Percentiles rank a stretch among this genome's conserved stretches.
phyloP scores from a whole-genome alignment of 176 grass and related monocot genomes.

The Lolium rigidum region DNA sequence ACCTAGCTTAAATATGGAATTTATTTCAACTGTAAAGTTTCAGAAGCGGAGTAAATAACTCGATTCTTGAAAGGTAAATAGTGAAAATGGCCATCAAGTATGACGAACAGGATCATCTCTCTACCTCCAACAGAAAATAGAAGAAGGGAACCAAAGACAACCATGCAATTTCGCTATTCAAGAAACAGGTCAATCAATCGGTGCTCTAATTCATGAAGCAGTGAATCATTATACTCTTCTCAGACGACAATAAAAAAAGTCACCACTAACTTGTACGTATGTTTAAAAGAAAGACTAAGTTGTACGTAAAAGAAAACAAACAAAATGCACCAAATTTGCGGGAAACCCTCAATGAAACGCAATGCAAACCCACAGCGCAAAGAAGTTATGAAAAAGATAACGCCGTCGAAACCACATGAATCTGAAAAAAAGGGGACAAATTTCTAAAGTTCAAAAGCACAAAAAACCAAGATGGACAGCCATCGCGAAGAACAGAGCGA shows the following conservation, averaged over 20 bases:
- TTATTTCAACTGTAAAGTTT: background rate
- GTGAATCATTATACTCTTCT: background rate
- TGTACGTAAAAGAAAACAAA: conserved; percentile 1
- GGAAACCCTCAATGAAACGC: conserved; percentile 35
- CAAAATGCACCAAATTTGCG: conserved; percentile 34
- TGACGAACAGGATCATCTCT: background rate
- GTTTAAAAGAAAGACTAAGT: background rate
- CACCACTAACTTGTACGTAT: background rate
- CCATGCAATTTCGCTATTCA: background rate
- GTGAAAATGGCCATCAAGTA: background rate
- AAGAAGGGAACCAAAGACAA: conserved; percentile 6
- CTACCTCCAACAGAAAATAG: conserved; percentile 21
- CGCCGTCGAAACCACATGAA: background rate
- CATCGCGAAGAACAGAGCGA: conserved; percentile 22
- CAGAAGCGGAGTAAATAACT: background rate
- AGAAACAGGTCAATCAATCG: background rate
- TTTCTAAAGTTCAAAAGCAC: background rate
- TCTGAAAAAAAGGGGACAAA: background rate
- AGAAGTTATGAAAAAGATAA: background rate
- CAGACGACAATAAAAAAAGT: background rate
- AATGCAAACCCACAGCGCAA: background rate
- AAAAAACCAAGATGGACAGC: conserved; percentile 4
- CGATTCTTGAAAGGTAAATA: conserved; percentile 3
- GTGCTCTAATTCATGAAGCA: background rate
- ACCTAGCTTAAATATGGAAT: background rate